Evolutionary conservation across 495 filamentous ascomycete genomes (phyloP), one percentile per base, ranked within the genome.

Genomic region (Cercophora sp.): DNA sequence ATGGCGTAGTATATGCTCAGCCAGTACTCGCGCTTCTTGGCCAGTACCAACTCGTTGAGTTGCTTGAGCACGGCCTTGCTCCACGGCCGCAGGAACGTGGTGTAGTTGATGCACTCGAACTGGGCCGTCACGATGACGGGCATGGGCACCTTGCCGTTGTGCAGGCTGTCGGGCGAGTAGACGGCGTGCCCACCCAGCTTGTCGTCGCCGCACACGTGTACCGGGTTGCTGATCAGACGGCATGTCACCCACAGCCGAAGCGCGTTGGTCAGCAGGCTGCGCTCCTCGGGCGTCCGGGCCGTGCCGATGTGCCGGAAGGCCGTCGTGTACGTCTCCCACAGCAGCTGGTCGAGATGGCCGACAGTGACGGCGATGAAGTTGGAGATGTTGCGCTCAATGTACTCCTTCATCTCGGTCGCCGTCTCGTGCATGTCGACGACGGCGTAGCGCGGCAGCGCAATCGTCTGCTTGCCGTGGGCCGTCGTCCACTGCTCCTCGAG

Each of bases 31-130:
- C 60, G 31, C 43, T 57, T 61, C 35, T 63, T 61, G 27, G 58
- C 55, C 40, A 59, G 49, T 0, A 66, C 58, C 43, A 66, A 42
- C 25, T 58, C 58, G 37, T 63, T 61, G 5, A 66, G 55, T 48
- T 64, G 54, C 29, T 58, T 58, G n/a, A 66, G 50, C 15, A 66
- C 53, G 1, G 55, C 51, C 39, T 59, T 66, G 49, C 50, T 57
- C 57, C 53, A 57, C 8, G 63, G 63, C 15, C 58, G 37, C 8
- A 66, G 23, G 10, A 66, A 59, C 1, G 43, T 57, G 4, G 55
- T 63, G 51, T 57, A 62, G 34, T 57, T 59, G 56, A 65, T 62
- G 44, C 59, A 60, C 31, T 65, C 62, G 24, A 65, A 57, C 48
- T 65, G 62, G 3, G 62, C 62, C 13, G 56, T 60, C 59, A 65